A percentile compares a stretch with the other conserved stretches of the same genome.
These are phyloP conservation scores for Breynia disticha DNA, from an alignment of 441 rosid genomes.

Conservation along the genomic window DNA sequence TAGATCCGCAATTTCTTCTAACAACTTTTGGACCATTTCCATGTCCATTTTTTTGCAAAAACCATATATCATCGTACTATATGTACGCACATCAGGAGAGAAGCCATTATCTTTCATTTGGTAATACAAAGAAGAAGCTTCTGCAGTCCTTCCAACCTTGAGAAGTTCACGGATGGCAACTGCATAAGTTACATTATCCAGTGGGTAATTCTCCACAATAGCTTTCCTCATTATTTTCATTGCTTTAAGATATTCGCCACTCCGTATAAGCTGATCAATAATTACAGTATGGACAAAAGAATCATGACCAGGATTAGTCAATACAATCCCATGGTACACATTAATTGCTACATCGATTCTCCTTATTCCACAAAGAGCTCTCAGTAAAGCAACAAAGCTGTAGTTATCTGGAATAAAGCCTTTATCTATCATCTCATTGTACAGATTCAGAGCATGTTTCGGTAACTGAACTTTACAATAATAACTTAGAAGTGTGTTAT, in stretches of 20 bases:
- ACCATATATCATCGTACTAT: conserved; percentile 31
- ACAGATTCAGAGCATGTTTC: conserved; percentile 29
- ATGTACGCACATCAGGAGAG: conserved; percentile 32
- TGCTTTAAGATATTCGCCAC: conserved; percentile 36
- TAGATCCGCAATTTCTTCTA: conserved; percentile 37
- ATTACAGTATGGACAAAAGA: conserved; percentile 57
- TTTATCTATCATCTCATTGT: conserved; percentile 29
- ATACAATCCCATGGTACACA: conserved; percentile 33
- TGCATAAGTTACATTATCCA: conserved; percentile 56
- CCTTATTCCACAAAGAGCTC: conserved; percentile 37
- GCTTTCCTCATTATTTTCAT: conserved; percentile 40
- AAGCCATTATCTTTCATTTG: conserved; percentile 51
- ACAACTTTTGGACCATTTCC: conserved; percentile 33
- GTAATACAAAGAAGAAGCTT: conserved; percentile 34
- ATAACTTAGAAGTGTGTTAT: conserved; percentile 44
- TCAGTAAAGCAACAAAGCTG: conserved; percentile 44
- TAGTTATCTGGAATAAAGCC: conserved; percentile 50
- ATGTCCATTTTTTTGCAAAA: conserved; percentile 38
- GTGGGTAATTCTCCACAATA: conserved; percentile 26
- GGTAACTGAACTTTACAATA: conserved; percentile 42
- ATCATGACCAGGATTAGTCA: conserved; percentile 24
- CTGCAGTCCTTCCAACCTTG: conserved; percentile 34
- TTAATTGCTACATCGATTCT: conserved; percentile 30
- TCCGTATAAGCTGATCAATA: conserved; percentile 39
- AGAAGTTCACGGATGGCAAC: conserved; percentile 56